phyloP scores from a whole-genome alignment of 2,329 filamentous ascomycete genomes.

The Pochonia chlamydosporia region DNA sequence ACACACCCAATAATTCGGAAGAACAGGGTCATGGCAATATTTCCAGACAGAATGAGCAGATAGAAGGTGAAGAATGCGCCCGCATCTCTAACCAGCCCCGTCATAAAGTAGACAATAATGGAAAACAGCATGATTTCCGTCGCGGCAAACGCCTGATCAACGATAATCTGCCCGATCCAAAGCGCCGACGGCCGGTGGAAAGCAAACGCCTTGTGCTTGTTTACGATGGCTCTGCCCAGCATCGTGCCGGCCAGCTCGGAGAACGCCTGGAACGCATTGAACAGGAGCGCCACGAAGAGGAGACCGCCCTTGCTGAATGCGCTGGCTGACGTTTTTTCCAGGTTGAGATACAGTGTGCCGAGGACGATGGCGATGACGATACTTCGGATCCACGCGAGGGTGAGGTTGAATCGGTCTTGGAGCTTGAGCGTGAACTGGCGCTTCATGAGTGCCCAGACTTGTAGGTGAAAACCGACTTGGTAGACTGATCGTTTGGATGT shows the following conservation, averaged over 20 bases:
- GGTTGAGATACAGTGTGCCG: slow-evolving; percentile 72
- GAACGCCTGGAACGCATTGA: slow-evolving; percentile 85
- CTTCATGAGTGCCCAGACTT: slow-evolving; percentile 78
- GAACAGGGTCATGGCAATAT: slow-evolving; percentile 70
- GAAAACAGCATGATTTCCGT: slow-evolving; percentile 66
- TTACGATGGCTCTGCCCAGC: slow-evolving; percentile 69
- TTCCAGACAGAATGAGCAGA: slow-evolving; percentile 62
- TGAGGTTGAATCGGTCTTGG: slow-evolving; percentile 75
- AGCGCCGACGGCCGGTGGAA: slow-evolving; percentile 78
- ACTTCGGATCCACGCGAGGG: slow-evolving; percentile 61
- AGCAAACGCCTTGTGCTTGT: slow-evolving; percentile 78
- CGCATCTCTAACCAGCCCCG: slow-evolving; percentile 59
- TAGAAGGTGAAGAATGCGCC: slow-evolving; percentile 76
- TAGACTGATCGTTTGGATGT: slow-evolving; percentile 73
- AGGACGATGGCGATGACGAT: slow-evolving; percentile 73
- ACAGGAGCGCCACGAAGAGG: slow-evolving; percentile 72
- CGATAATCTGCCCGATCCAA: slow-evolving; percentile 77
- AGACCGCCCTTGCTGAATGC: slow-evolving; percentile 79
- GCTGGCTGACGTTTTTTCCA: slow-evolving; percentile 59
- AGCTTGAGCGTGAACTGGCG: slow-evolving; percentile 81
- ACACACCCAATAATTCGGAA: slow-evolving; percentile 70
- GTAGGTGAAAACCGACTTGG: slow-evolving; percentile 74
- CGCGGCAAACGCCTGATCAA: slow-evolving; percentile 68
- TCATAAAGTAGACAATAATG: slow-evolving; percentile 77
- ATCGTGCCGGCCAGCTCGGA: slow-evolving; percentile 71